These are phyloP conservation scores for Knoxia roxburghii DNA, from an alignment of 257 asterid genomes.

Conservation along the genomic window DNA sequence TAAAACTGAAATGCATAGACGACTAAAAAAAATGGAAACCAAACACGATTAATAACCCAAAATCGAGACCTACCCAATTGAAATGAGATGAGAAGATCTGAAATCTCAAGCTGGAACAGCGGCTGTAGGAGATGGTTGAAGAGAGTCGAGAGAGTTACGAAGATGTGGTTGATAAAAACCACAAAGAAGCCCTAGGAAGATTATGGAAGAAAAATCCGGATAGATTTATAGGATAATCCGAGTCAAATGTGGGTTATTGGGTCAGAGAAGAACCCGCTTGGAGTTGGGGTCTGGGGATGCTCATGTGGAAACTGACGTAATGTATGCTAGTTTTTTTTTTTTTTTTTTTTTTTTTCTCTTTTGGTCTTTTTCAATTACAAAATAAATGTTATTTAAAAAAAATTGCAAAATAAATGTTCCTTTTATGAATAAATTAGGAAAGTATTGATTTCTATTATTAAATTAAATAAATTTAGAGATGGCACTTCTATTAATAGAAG, in stretches of 20 bases:
- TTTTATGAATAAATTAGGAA: no score
- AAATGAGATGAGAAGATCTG: background rate
- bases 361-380: no score
- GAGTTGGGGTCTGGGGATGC: background rate
- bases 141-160: background rate
- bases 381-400: no score
- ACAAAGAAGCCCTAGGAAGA: conserved; percentile 7
- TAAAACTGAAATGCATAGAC: background rate
- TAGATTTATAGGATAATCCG: background rate
- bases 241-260: conserved; percentile 7
- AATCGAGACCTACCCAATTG: conserved; percentile 1
- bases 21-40: no score
- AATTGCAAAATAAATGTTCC: no score
- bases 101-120: background rate
- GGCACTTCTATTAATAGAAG: no score
- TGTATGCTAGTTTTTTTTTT: background rate
- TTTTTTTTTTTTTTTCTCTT: background rate
- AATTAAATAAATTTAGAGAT: no score
- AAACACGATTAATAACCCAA: background rate
- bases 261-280: background rate
- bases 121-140: background rate
- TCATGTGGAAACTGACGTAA: background rate
- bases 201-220: background rate
- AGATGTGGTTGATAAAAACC: background rate
- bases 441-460: no score